Evolutionary conservation across 768 basidiomycete species (phyloP).

Genomic region (Hemileccinum impolitum): DNA sequence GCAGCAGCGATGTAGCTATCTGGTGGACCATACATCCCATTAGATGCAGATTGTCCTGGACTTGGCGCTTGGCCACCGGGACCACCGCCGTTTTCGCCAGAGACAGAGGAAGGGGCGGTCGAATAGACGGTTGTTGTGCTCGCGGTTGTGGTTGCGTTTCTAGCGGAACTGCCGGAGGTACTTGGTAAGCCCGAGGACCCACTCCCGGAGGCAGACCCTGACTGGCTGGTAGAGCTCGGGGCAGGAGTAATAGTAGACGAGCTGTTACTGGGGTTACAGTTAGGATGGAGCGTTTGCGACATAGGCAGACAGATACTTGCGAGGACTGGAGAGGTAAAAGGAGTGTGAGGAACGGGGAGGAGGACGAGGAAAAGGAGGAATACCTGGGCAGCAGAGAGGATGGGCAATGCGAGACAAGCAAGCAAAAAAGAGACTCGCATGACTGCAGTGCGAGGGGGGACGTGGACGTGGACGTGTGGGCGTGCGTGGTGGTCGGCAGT

Average conservation of each 20-base stretch:
- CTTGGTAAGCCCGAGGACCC: slow-evolving; percentile 22
- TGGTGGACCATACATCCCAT: slow-evolving; percentile 60
- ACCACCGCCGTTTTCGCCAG: slow-evolving; percentile 48
- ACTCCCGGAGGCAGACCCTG: slow-evolving; percentile 17
- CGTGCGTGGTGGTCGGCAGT: slow-evolving; percentile 1
- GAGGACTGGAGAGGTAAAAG: slow-evolving; percentile 27
- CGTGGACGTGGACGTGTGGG: no score
- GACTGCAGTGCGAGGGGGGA: neutral
- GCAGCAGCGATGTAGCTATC: slow-evolving; percentile 65
- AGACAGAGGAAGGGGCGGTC: slow-evolving; percentile 54
- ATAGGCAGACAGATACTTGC: slow-evolving; percentile 35
- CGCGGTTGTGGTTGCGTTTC: slow-evolving; percentile 33
- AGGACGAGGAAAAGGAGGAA: neutral
- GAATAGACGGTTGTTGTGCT: slow-evolving; percentile 29
- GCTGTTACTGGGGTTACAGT: slow-evolving; percentile 40
- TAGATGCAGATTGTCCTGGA: slow-evolving; percentile 47
- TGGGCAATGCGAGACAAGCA: slow-evolving; percentile 27
- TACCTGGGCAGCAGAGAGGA: slow-evolving; percentile 33
- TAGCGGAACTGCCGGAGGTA: slow-evolving; percentile 13
- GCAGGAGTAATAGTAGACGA: slow-evolving; percentile 47
- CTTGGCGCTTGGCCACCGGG: slow-evolving; percentile 45
- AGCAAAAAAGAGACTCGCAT: slow-evolving; percentile 34
- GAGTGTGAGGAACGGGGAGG: slow-evolving; percentile 1
- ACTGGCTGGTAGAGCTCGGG: slow-evolving; percentile 31
- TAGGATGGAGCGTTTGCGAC: slow-evolving; percentile 33